Conservation (phyloP, 2,329 filamentous ascomycete species). For the Fusarium sp. region DNA sequence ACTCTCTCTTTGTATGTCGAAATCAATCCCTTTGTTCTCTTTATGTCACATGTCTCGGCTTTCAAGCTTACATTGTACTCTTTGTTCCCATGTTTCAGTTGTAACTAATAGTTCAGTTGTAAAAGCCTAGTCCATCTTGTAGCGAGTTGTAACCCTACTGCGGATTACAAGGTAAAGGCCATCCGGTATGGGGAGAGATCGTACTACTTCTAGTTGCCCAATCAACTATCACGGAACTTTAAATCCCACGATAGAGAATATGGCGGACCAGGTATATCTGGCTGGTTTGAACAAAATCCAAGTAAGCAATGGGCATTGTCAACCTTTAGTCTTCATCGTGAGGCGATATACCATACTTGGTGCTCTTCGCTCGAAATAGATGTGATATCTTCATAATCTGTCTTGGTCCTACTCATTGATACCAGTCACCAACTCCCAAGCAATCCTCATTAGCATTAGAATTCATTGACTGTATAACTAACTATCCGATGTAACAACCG, state of each 20-base stretch:
- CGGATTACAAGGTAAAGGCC: neutral
- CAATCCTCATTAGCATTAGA: conserved; percentile 27
- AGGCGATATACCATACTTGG: neutral
- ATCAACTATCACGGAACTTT: conserved; percentile 30
- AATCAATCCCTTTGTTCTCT: neutral
- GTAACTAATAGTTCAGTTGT: neutral
- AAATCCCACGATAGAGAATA: neutral
- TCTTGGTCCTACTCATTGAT: neutral
- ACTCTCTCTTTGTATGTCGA: neutral
- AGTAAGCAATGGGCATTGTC: too few relatives aligned
- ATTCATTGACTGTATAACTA: conserved; percentile 21
- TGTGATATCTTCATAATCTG: neutral
- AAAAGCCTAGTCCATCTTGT: neutral
- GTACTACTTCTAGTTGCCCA: conserved; percentile 28
- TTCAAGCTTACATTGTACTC: neutral
- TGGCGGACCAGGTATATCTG: neutral
- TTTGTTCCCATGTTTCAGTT: conserved; percentile 10
- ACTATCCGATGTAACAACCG: neutral
- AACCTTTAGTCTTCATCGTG: neutral
- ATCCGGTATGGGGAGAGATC: conserved; percentile 16
- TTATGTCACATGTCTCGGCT: neutral
- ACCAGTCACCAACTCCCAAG: neutral
- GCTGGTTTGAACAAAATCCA: neutral
- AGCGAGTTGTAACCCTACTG: neutral
- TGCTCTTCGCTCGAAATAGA: too few relatives aligned